Evolutionary conservation across 2,329 filamentous ascomycete genomes (phyloP).

Genomic region (Lachnellula hyalina): DNA sequence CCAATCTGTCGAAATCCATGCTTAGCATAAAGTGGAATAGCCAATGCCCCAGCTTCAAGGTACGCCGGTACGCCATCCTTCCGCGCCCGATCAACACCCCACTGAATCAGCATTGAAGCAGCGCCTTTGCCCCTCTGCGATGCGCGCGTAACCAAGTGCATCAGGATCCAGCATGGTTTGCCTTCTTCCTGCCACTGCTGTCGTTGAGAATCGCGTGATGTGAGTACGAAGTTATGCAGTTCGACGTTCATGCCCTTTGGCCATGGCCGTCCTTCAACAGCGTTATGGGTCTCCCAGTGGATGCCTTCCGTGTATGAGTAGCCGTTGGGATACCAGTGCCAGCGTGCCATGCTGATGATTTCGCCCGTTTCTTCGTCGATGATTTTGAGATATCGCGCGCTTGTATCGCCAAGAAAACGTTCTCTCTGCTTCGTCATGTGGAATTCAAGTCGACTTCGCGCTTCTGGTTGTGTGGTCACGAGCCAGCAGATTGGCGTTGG

Average conservation of each 20-base stretch:
- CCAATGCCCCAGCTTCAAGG: conserved; percentile 44
- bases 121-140: conserved; percentile 37
- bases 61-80: conserved; percentile 37
- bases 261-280: conserved; percentile 2
- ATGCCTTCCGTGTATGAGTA: conserved; percentile 10
- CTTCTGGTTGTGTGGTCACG: conserved; percentile 6
- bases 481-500: conserved; percentile 11
- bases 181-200: conserved; percentile 10
- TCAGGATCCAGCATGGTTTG: conserved; percentile 19
- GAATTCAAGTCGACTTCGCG: conserved; percentile 5
- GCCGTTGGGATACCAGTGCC: conserved; percentile 18
- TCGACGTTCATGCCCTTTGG: conserved; percentile 14
- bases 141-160: conserved; percentile 19
- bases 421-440: conserved; percentile 17
- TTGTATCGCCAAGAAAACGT: conserved; percentile 12
- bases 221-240: conserved; percentile 17
- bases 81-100: conserved; percentile 42
- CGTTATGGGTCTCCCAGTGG: conserved; percentile 15
- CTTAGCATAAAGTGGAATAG: conserved; percentile 40
- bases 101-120: conserved; percentile 38
- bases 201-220: conserved; percentile 12
- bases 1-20: conserved; percentile 35
- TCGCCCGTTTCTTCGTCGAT: conserved; percentile 7
- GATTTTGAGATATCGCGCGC: conserved; percentile 17
- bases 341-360: conserved; percentile 18